These are phyloP conservation scores for Stachybotrys chartarum DNA, from an alignment of 2,329 filamentous ascomycete genomes.

Conservation along the genomic window DNA sequence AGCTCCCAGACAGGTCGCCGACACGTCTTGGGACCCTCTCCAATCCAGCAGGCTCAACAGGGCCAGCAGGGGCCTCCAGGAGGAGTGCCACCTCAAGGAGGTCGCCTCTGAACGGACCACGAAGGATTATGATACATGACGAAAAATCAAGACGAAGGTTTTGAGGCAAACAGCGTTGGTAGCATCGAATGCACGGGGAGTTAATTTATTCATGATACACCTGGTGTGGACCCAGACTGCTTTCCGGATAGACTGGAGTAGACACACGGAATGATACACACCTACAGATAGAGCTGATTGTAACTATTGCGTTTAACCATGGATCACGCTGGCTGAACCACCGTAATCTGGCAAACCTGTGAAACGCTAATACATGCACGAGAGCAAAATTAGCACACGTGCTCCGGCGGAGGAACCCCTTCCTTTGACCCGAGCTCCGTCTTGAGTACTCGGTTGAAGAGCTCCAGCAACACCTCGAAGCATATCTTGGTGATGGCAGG, in stretches of 20 bases:
- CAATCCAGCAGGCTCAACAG: neutral
- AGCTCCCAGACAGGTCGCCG: conserved; percentile 9
- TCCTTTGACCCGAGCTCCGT: conserved; percentile 67
- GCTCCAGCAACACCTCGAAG: conserved; percentile 82
- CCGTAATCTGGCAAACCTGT: no score
- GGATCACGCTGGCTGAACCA: no score
- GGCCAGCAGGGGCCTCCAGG: neutral
- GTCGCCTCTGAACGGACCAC: neutral
- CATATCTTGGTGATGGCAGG: conserved; percentile 80
- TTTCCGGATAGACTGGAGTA: neutral
- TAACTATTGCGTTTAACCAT: neutral
- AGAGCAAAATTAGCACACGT: conserved; percentile 52
- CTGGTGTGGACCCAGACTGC: neutral
- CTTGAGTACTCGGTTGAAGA: conserved; percentile 74
- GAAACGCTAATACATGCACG: neutral
- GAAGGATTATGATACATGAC: neutral
- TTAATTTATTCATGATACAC: neutral
- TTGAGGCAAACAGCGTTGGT: neutral
- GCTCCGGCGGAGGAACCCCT: conserved; percentile 58
- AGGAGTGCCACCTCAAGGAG: neutral
- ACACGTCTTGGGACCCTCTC: conserved; percentile 4
- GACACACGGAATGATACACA: neutral
- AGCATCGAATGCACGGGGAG: neutral
- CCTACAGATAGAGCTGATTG: neutral
- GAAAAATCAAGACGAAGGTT: neutral